A percentile compares a stretch with the other conserved stretches of the same genome.
phyloP scores from a whole-genome alignment of 139 green algal genomes.

The Micractinium conductrix region DNA sequence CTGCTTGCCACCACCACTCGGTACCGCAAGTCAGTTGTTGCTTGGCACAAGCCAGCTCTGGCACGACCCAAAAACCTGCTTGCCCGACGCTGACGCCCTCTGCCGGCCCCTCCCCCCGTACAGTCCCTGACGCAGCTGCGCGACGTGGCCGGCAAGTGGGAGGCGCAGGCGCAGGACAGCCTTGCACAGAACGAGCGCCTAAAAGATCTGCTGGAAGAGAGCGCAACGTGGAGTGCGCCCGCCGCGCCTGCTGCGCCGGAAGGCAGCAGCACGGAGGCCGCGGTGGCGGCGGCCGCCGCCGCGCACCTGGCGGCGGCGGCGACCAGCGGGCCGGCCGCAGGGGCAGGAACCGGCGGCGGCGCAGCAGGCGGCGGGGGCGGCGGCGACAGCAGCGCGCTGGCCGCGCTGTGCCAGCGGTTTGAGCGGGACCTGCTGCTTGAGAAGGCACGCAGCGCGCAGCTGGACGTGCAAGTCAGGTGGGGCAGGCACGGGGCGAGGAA shows the following conservation, averaged over 20 bases:
- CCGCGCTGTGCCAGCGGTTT: conserved; percentile 23
- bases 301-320: not conserved
- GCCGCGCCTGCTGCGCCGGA: not conserved
- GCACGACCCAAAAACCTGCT: not conserved
- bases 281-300: not conserved
- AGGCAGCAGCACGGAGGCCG: not conserved
- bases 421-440: conserved; percentile 39
- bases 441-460: conserved; percentile 22
- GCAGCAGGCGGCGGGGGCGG: not conserved
- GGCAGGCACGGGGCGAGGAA: not conserved
- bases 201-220: conserved; percentile 78
- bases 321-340: too few species aligned
- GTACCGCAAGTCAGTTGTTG: too few species aligned
- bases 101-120: not conserved
- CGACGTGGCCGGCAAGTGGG: conserved; percentile 45
- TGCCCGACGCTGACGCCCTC: not conserved
- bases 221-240: conserved; percentile 56
- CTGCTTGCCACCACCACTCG: too few species aligned
- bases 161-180: conserved; percentile 64
- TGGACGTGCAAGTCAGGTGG: conserved; percentile 39
- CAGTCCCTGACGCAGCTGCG: conserved; percentile 7
- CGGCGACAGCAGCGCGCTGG: not conserved
- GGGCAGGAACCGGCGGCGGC: too few species aligned
- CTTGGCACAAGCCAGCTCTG: too few species aligned
- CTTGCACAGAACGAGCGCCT: conserved; percentile 62